Evolutionary conservation across 179 eudicot species (phyloP).

Genomic region (Beta corolliflora): DNA sequence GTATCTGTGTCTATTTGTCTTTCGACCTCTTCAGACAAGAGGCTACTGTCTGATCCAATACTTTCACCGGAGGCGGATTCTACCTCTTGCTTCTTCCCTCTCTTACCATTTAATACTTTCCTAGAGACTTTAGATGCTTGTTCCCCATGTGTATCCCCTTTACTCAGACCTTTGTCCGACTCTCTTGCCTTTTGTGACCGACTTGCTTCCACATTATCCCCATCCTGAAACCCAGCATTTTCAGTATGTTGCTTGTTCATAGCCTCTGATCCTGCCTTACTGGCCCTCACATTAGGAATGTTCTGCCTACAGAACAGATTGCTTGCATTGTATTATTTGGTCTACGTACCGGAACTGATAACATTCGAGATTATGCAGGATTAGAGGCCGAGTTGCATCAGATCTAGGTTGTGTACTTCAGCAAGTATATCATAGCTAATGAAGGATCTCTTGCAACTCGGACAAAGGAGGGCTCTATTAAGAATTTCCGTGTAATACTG

Average conservation of each 20-base stretch:
- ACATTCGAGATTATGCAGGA: no score
- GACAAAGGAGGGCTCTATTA: slow-evolving; percentile 31
- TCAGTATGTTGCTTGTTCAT: slow-evolving; percentile 24
- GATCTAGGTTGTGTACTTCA: slow-evolving; percentile 25
- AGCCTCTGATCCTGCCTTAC: slow-evolving; percentile 10
- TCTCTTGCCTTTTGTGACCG: slow-evolving; percentile 29
- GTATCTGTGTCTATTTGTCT: slow-evolving; percentile 27
- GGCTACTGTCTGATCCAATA: slow-evolving; percentile 49
- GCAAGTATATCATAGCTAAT: slow-evolving; percentile 41
- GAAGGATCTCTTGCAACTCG: slow-evolving; percentile 51
- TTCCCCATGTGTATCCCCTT: slow-evolving; percentile 17
- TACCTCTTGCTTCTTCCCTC: slow-evolving; percentile 37
- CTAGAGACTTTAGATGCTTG: slow-evolving; percentile 23
- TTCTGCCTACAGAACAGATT: slow-evolving; percentile 24
- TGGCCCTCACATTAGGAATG: slow-evolving; percentile 22
- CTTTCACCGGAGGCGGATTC: slow-evolving; percentile 51
- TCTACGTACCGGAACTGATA: no score
- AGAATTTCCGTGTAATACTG: no score
- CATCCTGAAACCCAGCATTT: slow-evolving; percentile 28
- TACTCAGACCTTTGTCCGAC: slow-evolving; percentile 18
- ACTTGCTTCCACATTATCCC: slow-evolving; percentile 19
- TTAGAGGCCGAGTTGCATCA: slow-evolving; percentile 26
- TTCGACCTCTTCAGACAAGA: slow-evolving; percentile 34
- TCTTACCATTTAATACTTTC: slow-evolving; percentile 37
- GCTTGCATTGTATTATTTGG: no score